A percentile compares a stretch with the other conserved stretches of the same genome.
Conservation (phyloP, 2,329 filamentous ascomycete species). For the Xylariaceae sp. region DNA sequence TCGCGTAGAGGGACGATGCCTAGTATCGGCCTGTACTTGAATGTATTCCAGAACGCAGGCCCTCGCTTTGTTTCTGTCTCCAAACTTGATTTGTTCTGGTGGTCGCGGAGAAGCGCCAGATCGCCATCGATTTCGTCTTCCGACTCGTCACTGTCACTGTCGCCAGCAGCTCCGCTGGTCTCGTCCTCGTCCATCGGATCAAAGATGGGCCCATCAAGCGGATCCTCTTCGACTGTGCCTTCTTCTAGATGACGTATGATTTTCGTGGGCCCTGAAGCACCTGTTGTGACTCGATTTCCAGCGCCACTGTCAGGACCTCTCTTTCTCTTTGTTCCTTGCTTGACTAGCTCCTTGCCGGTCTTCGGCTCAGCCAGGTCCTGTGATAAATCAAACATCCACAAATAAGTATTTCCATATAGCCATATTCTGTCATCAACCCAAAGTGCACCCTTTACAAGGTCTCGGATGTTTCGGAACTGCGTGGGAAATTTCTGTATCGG, state of each 20-base stretch:
- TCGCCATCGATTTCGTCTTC: conserved; percentile 33
- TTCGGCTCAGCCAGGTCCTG: conserved; percentile 55
- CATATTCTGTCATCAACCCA: conserved; percentile 80
- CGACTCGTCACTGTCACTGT: conserved; percentile 32
- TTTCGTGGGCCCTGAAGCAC: conserved; percentile 31
- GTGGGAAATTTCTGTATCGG: conserved; percentile 69
- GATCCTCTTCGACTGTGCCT: conserved; percentile 22
- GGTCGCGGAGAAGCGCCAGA: conserved; percentile 27
- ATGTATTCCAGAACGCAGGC: conserved; percentile 68
- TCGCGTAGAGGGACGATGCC: conserved; percentile 54
- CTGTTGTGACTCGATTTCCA: conserved; percentile 48
- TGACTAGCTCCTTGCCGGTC: conserved; percentile 26
- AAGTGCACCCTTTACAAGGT: conserved; percentile 76
- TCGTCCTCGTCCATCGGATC: conserved; percentile 30
- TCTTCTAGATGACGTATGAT: conserved; percentile 22
- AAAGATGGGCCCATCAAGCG: conserved; percentile 21
- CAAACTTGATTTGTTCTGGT: conserved; percentile 26
- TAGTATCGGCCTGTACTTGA: conserved; percentile 91
- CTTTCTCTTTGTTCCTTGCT: conserved; percentile 50
- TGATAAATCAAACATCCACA: conserved; percentile 88
- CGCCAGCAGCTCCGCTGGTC: conserved; percentile 23
- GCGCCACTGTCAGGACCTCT: conserved; percentile 49
- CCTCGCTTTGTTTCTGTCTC: conserved; percentile 17
- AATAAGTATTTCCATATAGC: conserved; percentile 80
- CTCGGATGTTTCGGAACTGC: conserved; percentile 69